A percentile compares a stretch with the other conserved stretches of the same genome.
Conservation (phyloP, 2,329 filamentous ascomycete genomes). For the Endoconidiophora polonica region DNA sequence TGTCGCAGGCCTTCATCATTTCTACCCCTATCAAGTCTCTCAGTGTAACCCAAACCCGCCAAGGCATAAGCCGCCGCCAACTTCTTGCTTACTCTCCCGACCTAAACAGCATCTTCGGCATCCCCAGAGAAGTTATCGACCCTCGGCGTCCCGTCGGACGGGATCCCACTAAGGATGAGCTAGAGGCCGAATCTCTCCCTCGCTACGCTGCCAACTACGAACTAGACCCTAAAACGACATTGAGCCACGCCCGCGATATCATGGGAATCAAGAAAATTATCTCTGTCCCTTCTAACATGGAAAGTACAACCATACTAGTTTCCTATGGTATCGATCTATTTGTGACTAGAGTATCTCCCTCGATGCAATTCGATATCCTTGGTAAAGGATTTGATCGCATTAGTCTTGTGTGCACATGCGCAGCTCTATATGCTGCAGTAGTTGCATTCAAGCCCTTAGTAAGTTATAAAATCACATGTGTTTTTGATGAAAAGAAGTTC, state of each 20-base stretch:
- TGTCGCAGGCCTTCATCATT: conserved; percentile 68
- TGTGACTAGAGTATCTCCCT: conserved; percentile 72
- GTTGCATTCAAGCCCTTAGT: conserved; percentile 72
- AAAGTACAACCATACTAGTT: conserved; percentile 82
- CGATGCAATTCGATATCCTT: conserved; percentile 77
- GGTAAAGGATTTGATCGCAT: conserved; percentile 89
- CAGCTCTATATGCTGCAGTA: conserved; percentile 63
- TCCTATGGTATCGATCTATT: conserved; percentile 83
- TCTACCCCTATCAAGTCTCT: conserved; percentile 64
- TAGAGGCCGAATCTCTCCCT: conserved; percentile 61
- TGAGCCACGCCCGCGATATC: conserved; percentile 72
- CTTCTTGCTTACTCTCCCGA: conserved; percentile 64
- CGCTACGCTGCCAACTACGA: conserved; percentile 63
- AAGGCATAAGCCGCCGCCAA: conserved; percentile 76
- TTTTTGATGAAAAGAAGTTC: background rate
- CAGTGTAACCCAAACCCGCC: conserved; percentile 71
- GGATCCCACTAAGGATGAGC: conserved; percentile 63
- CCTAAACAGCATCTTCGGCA: conserved; percentile 56
- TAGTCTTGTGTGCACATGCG: conserved; percentile 67
- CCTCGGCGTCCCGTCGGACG: conserved; percentile 73
- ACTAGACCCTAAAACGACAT: conserved; percentile 62
- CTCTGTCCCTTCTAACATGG: conserved; percentile 60
- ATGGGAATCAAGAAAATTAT: conserved; percentile 58
- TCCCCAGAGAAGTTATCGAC: conserved; percentile 66
- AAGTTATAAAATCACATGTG: conserved; percentile 23